These are phyloP conservation scores for Malus hybrid DNA, from an alignment of 331 rosid genomes.

Conservation along the genomic window DNA sequence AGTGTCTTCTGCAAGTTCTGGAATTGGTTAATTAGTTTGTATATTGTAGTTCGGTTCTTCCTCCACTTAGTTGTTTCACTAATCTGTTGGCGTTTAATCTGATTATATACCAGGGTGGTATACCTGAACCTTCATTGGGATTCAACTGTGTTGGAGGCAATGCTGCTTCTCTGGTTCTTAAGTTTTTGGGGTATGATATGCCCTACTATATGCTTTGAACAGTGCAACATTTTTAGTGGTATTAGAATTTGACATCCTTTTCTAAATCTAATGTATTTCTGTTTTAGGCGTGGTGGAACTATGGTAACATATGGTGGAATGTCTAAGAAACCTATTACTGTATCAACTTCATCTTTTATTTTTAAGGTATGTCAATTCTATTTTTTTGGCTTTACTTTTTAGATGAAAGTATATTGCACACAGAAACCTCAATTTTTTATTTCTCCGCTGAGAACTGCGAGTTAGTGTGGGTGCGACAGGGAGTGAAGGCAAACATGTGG, in stretches of 20 bases:
- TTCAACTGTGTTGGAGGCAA: constrained; percentile 93
- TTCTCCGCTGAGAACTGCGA: not conserved
- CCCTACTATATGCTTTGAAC: not conserved
- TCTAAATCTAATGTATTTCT: constrained; percentile 2
- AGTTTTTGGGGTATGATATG: constrained; percentile 64
- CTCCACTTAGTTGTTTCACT: not conserved
- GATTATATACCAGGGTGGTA: constrained; percentile 37
- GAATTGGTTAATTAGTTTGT: not conserved
- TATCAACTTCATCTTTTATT: constrained; percentile 81
- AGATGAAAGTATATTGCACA: no score
- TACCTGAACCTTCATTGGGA: constrained; percentile 80
- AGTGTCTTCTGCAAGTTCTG: not conserved
- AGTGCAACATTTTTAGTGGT: not conserved
- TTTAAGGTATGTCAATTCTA: constrained; percentile 50
- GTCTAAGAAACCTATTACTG: constrained; percentile 85
- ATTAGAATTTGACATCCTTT: constrained; percentile 1
- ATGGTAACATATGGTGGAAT: constrained; percentile 99
- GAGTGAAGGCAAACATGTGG: not conserved
- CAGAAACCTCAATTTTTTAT: no score
- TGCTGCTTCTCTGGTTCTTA: constrained; percentile 83
- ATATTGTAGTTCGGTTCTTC: not conserved
- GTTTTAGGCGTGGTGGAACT: constrained; percentile 63
- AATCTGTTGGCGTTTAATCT: constrained; percentile 7
- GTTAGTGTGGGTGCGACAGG: not conserved
- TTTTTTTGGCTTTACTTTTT: not conserved